Conservation (phyloP, 2,329 filamentous ascomycete genomes). For the Diplodia mutila region DNA sequence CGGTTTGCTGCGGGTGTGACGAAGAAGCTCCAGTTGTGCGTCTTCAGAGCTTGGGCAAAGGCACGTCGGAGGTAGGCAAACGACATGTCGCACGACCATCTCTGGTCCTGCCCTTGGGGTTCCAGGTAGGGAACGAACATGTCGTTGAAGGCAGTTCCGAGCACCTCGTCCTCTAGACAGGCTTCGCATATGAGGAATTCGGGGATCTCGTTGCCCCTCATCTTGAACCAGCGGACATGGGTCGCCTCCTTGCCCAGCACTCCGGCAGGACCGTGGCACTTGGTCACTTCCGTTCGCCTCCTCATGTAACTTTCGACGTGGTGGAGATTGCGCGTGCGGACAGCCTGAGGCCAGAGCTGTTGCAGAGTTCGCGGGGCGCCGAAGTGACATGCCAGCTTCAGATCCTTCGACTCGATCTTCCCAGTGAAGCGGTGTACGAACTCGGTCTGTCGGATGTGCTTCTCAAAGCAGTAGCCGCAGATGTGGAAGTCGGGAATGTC, state of each 20-base stretch:
- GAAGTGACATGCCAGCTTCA: not conserved
- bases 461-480: constrained; percentile 6
- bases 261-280: not conserved
- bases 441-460: not conserved
- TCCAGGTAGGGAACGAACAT: not conserved
- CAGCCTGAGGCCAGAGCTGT: not conserved
- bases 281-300: not conserved
- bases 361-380: not conserved
- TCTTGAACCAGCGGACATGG: not conserved
- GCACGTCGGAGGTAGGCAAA: not conserved
- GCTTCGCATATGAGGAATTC: not conserved
- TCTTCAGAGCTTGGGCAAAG: not conserved
- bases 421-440: not conserved
- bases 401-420: not conserved
- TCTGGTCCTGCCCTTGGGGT: not conserved
- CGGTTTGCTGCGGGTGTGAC: constrained; percentile 59
- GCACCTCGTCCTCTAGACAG: not conserved
- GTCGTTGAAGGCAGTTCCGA: not conserved
- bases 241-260: not conserved
- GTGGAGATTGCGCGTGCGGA: not conserved
- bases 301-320: not conserved
- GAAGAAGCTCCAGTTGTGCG: not conserved
- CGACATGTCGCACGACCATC: not conserved
- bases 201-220: not conserved
- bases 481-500: constrained; percentile 1